Conservation (phyloP, 306 rosid species). For the Chamaecrista fasciculata region DNA sequence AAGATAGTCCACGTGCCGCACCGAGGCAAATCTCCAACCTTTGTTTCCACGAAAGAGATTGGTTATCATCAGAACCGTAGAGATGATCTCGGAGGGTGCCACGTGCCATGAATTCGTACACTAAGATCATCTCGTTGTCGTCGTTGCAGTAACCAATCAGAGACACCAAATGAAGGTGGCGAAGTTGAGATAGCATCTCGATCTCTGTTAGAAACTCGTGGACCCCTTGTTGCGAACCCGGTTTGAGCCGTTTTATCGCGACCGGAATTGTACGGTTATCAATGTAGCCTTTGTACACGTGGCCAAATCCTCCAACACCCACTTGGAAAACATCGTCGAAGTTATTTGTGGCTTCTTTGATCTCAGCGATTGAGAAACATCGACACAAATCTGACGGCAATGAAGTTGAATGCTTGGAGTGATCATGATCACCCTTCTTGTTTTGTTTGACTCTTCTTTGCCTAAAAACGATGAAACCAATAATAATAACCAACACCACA, state of each 20-base stretch:
- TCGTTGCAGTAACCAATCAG: neutral
- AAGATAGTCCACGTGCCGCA: slow-evolving; percentile 22
- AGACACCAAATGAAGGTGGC: neutral
- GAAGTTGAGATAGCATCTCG: neutral
- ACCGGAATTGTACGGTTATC: neutral
- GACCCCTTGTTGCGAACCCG: neutral
- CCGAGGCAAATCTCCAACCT: slow-evolving; percentile 16
- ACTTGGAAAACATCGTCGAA: slow-evolving; percentile 7
- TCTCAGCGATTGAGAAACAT: slow-evolving; percentile 12
- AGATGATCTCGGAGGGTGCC: slow-evolving; percentile 41
- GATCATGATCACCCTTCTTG: neutral
- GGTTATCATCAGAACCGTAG: neutral
- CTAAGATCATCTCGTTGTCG: slow-evolving; percentile 26
- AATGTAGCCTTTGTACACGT: slow-evolving; percentile 31
- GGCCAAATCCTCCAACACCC: slow-evolving; percentile 31
- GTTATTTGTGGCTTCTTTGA: slow-evolving; percentile 28
- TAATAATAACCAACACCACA: neutral
- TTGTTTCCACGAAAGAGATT: slow-evolving; percentile 22
- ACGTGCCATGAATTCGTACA: slow-evolving; percentile 35
- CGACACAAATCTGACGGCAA: slow-evolving; percentile 4
- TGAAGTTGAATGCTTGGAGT: no score
- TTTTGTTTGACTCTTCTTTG: neutral
- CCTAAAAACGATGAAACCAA: neutral
- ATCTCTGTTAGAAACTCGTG: slow-evolving; percentile 2
- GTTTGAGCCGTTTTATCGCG: slow-evolving; percentile 20